Evolutionary conservation across 1,139 yeast species (phyloP).

Genomic region (Pichia inconspicua): DNA sequence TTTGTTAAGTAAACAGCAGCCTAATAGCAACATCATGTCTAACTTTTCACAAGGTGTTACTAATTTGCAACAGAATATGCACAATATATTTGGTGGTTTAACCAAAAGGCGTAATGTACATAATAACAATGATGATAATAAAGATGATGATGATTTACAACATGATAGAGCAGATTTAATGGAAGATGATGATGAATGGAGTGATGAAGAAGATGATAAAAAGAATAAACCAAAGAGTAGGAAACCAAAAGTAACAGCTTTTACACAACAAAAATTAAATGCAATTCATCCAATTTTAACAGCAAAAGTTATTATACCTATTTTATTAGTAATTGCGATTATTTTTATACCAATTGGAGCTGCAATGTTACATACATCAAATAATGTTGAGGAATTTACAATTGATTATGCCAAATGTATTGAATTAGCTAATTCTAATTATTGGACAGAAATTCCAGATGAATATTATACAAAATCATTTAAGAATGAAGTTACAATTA

Average conservation of each 20-base stretch:
- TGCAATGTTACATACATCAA: constrained; percentile 77
- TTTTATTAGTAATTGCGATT: constrained; percentile 68
- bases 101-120: constrained; percentile 7
- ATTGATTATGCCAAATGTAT: constrained; percentile 80
- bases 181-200: constrained; percentile 25
- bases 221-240: constrained; percentile 35
- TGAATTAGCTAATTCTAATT: constrained; percentile 42
- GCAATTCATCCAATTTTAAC: constrained; percentile 77
- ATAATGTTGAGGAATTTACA: constrained; percentile 64
- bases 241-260: constrained; percentile 53
- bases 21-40: neutral
- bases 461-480: constrained; percentile 49
- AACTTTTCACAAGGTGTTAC: constrained; percentile 11
- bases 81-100: constrained; percentile 14
- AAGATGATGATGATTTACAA: constrained; percentile 2
- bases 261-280: constrained; percentile 55
- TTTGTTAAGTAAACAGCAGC: too few relatives aligned
- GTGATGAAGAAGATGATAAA: constrained; percentile 31
- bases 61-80: constrained; percentile 14
- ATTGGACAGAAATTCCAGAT: constrained; percentile 55
- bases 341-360: constrained; percentile 90
- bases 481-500: constrained; percentile 29
- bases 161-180: constrained; percentile 15
- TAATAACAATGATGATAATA: neutral
- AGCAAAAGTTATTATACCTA: constrained; percentile 80